phyloP scores from a whole-genome alignment of 176 grass and related monocot species.

The Oropetium thomaeum region DNA sequence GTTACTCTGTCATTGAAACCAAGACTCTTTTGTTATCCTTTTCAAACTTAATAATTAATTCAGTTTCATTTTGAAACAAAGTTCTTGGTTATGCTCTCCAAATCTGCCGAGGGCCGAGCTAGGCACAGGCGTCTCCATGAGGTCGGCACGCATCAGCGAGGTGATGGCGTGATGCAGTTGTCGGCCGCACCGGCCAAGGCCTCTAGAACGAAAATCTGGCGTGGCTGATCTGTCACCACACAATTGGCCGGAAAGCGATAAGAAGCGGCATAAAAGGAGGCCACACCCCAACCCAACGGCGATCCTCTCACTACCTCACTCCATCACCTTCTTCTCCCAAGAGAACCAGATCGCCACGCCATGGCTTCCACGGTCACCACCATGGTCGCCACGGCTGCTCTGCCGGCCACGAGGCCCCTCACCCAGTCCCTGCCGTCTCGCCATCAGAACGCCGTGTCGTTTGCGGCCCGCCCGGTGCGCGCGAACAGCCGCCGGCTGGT shows the following conservation, averaged over 20 bases:
- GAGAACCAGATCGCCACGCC: slow-evolving; percentile 5
- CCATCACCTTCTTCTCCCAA: slow-evolving; percentile 4
- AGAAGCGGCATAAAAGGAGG: slow-evolving; percentile 39
- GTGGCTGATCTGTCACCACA: slow-evolving; percentile 49
- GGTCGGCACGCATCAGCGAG: not conserved
- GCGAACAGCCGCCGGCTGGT: slow-evolving; percentile 32
- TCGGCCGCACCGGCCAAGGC: not conserved
- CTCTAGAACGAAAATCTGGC: slow-evolving; percentile 48
- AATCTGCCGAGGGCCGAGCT: too few species aligned
- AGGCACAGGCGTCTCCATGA: not conserved
- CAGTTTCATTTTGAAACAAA: not conserved
- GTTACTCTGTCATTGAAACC: not conserved
- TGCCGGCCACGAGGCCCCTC: slow-evolving; percentile 24
- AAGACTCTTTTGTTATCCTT: too few species aligned
- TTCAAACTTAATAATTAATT: too few species aligned
- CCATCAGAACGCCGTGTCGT: slow-evolving; percentile 31
- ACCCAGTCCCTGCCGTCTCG: not conserved
- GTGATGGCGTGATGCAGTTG: not conserved
- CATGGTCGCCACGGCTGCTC: slow-evolving; percentile 41
- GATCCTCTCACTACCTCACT: not conserved
- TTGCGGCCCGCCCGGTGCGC: slow-evolving; percentile 5
- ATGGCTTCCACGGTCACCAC: slow-evolving; percentile 38
- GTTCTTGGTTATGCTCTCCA: not conserved
- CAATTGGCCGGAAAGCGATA: slow-evolving; percentile 48
- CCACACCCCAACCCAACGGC: slow-evolving; percentile 14